Evolutionary conservation across 768 basidiomycete species (phyloP), one percentile per base, ranked within the genome.

Genomic region (Rhizopogon roseolus): DNA sequence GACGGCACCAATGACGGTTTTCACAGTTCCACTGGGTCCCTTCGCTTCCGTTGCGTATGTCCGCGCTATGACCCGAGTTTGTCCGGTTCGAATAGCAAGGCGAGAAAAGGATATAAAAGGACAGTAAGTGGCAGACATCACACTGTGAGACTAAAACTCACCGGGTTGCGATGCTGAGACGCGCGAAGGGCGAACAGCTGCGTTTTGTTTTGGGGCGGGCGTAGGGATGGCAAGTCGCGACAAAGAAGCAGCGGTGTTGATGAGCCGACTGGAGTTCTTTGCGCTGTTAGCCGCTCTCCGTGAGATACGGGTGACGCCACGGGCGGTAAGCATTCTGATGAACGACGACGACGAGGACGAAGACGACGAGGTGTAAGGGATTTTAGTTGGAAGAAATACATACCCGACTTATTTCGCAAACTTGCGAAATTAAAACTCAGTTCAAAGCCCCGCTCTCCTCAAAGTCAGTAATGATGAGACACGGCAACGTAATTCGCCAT

Each of bases 1-100:
- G 77, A 99, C 97, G 76, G 97, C 96, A 89, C 97, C 97, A 75
- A 99, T 99, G 81, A 99, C 95, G 64, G 93, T 95, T 81, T 98
- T 97, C 68, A 98, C 90, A 44, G 81, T 75, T 63, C 95, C 95
- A 64, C 80, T 73, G 53, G 80, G 71, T 61, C 65, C 73, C 77
- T 84, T 87, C 55, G 90, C 82, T 72, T 96, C 93, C 52, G 94
- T 94, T 59, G 95, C 95, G 81, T 95, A 96, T 48, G 85, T 76
- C 70, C 94, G 94, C 59, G 80, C 87, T 86, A 64, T 11, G 41
- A 56, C 53, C 56, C 54, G 54, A 58, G 43, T 17, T 50, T 25
- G 13, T 16, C 37, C 44, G 28, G 45, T 54, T 27, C 16, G 25
- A 46, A 46, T 34, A 16, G 28, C 29, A 32, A 14, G 17, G n/a